Base-by-base conservation (phyloP, 1,284 basidiomycete species). In the Ganoderma resinaceum region DNA sequence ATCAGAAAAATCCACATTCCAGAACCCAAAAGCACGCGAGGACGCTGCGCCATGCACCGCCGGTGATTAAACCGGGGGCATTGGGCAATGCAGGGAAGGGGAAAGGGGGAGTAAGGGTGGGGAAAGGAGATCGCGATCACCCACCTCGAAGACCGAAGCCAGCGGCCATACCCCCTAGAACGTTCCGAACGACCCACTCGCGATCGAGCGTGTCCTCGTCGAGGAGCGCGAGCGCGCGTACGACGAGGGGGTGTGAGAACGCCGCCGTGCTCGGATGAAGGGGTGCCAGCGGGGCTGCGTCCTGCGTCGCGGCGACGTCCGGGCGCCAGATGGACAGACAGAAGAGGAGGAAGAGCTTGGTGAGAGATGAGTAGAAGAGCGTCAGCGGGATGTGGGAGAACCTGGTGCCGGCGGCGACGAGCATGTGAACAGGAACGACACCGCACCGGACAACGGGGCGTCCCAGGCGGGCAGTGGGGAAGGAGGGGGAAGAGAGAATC, bases 321-420 rank as follows among this genome's bases (percentile, higher is more conserved):
- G 91, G 88, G 35, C 86, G 86, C 95, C 95, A 97, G 70, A 97
- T 90, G 0, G 93, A 89, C 20, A 97, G 86, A 20, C 95, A 83
- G 71, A 95, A 89, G 29, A 96, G 88, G 4, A 97, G 86, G 77
- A 96, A 92, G 11, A 95, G 86, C 73, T 97, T 97, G 1, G 93
- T 92, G 42, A 97, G 82, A 1, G 95, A 95, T 0, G 95, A 95
- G 77, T 96, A 96, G 70, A 97, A 85, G 4, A 97, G 83, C 3
- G 92, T 91, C 20, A 97, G 84, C 1, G 94, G 90, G 43, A 96
- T 87, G 43, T 95, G 85, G 0, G 89, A 89, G 62, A 90, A 87
- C 73, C 92, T 93, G 74, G 46, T 12, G 12, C 46, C 46, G 46
- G 9, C 46, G 46, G 23, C 46, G 46, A 52, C 23, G 46, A 11